phyloP scores from a whole-genome alignment of 305 asterid genomes.

The Galium porrigens region DNA sequence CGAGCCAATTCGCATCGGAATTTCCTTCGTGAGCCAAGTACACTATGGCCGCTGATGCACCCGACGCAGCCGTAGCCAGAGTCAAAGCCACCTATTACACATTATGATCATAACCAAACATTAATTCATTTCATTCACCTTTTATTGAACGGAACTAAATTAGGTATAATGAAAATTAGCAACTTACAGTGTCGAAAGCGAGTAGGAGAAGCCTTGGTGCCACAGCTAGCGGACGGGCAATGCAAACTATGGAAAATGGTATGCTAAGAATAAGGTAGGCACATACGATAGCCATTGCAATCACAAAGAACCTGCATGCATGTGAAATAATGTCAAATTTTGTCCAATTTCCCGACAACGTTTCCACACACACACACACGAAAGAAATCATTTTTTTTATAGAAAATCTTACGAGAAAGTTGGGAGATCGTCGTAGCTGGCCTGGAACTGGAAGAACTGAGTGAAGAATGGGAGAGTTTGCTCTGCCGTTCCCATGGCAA shows the following conservation, averaged over 20 bases:
- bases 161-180: not conserved
- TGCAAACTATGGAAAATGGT: slow-evolving; percentile 67
- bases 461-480: slow-evolving; percentile 72
- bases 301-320: slow-evolving; percentile 47
- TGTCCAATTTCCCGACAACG: not conserved
- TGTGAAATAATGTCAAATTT: not conserved
- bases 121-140: not conserved
- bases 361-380: not conserved
- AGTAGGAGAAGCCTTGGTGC: slow-evolving; percentile 49
- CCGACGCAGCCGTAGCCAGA: slow-evolving; percentile 44
- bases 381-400: not conserved
- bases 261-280: slow-evolving; percentile 50
- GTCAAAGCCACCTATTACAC: slow-evolving; percentile 32
- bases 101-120: not conserved
- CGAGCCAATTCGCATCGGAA: slow-evolving; percentile 51
- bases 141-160: too few relatives aligned
- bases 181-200: slow-evolving; percentile 58
- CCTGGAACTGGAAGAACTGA: slow-evolving; percentile 83
- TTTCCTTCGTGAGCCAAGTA: slow-evolving; percentile 65
- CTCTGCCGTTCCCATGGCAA: slow-evolving; percentile 58
- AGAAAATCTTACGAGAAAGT: slow-evolving; percentile 43
- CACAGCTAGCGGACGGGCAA: slow-evolving; percentile 41
- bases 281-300: slow-evolving; percentile 45
- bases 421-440: slow-evolving; percentile 66
- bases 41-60: slow-evolving; percentile 49